Evolutionary conservation across 257 asterid genomes (phyloP), one percentile per base, ranked within the genome.

Genomic region (Solanum etuberosum): DNA sequence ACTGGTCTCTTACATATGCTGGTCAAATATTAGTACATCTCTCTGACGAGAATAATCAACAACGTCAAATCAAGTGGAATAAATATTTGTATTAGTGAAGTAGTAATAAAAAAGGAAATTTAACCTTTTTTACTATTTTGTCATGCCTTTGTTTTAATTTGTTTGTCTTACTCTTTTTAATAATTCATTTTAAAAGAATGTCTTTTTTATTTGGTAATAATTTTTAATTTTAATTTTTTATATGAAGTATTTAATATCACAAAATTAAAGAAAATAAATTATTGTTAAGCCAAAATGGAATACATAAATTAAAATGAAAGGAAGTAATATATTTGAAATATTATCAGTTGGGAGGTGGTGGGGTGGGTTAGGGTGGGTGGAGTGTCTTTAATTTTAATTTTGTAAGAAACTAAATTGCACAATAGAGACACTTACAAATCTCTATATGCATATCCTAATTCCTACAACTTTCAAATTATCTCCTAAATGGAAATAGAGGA

Each of bases 31-130:
- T 18, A 4, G 29, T 29, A 27, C 12, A 80, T 18, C n/a, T 9
- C 10, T 80, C 68, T 9, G 8, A 80, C 20, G 21, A 46, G 85
- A 80, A 80, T 46, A 46, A 48, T 48, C 85, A 46, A 18, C 68
- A 29, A 29, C 67, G 42, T 80, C 67, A 46, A 80, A 80, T 80
- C 85, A 80, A 46, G 42, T 1, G 67, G n/a, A 46, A 80, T 80
- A 80, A 46, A 9, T 18, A 9, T 29, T 76, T 38, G 57, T 32
- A 12, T 43, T 11, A 34, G 57, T 72, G 48, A 35, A 4, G 9
- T 20, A 73, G 82, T 74, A 37, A 37, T 74, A 23, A 31, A 65
- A 46, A 59, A 18, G 23, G 61, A 51, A 51, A 18, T 51, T 51
- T 51, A 51, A 18, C n/a, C 9, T 18, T 6, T 51, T 6, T 51